These are phyloP conservation scores for Brassica nigra DNA, from an alignment of 345 rosid genomes.

Conservation along the genomic window DNA sequence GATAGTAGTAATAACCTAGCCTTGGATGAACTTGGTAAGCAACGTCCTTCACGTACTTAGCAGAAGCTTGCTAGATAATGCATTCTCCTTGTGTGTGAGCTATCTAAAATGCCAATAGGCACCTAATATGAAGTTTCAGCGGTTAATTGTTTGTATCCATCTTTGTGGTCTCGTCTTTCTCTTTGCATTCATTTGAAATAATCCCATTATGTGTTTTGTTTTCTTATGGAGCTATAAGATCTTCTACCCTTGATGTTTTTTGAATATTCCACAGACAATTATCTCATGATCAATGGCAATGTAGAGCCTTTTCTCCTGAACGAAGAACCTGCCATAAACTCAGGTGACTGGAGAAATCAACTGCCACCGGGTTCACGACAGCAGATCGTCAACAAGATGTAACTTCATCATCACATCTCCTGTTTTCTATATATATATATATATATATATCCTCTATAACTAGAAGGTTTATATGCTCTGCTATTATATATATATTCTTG, in stretches of 20 bases:
- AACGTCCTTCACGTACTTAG: not conserved
- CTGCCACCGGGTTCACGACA: conserved; percentile 56
- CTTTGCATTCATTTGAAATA: not conserved
- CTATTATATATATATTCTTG: not conserved
- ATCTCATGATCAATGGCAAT: conserved; percentile 20
- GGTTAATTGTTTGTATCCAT: too few species aligned
- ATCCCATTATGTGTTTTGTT: not conserved
- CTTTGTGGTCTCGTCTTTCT: too few species aligned
- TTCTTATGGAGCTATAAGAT: not conserved
- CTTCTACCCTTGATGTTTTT: not conserved
- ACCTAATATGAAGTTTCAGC: too few species aligned
- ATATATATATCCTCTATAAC: not conserved
- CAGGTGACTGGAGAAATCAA: conserved; percentile 62
- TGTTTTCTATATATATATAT: not conserved
- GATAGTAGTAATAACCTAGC: conserved; percentile 41
- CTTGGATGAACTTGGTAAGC: conserved; percentile 14
- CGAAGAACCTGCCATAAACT: conserved; percentile 50
- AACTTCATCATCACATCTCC: not conserved
- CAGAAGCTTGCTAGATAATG: not conserved
- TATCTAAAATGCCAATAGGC: too few species aligned
- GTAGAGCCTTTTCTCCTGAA: conserved; percentile 51
- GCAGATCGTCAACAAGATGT: conserved; percentile 70
- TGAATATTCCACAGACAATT: not conserved
- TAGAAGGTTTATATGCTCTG: not conserved
- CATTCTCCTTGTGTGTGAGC: too few species aligned